Conservation (phyloP, 306 rosid genomes). For the Quercus aquifolioides region DNA sequence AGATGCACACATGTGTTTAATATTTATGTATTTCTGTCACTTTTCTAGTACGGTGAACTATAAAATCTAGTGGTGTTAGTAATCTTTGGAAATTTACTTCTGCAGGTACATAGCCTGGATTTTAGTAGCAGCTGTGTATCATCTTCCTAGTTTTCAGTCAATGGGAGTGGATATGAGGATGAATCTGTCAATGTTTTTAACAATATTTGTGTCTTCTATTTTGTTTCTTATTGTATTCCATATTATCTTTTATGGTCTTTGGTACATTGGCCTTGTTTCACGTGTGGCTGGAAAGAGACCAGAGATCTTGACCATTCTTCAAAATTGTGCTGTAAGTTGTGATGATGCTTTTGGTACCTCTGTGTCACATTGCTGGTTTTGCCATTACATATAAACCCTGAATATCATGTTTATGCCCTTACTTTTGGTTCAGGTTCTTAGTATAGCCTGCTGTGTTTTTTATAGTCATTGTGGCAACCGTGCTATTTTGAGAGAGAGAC, state of each 20-base stretch:
- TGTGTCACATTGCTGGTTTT: neutral
- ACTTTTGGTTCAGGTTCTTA: conserved; percentile 68
- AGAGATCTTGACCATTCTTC: conserved; percentile 76
- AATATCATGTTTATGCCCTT: conserved; percentile 27
- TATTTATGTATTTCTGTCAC: neutral
- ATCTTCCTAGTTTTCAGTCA: conserved; percentile 94
- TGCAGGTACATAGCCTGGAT: conserved; percentile 92
- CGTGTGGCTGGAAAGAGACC: conserved; percentile 98
- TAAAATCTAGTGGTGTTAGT: conserved; percentile 7
- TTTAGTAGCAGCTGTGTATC: conserved; percentile 95
- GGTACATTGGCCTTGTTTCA: conserved; percentile 95
- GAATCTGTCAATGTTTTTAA: conserved; percentile 83
- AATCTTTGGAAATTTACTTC: conserved; percentile 23
- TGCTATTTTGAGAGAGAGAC: conserved; percentile 65
- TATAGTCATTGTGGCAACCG: conserved; percentile 97
- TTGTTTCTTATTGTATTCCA: conserved; percentile 85
- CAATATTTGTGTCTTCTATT: conserved; percentile 83
- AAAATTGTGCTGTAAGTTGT: conserved; percentile 84
- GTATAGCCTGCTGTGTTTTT: conserved; percentile 97
- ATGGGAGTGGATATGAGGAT: conserved; percentile 98
- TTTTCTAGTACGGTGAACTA: neutral
- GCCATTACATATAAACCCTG: neutral
- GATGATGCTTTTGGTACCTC: conserved; percentile 3
- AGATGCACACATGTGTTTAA: neutral
- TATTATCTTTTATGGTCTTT: conserved; percentile 78